Evolutionary conservation across 768 basidiomycete species (phyloP), one percentile per base, ranked within the genome.

Genomic region (Trametes sanguinea): DNA sequence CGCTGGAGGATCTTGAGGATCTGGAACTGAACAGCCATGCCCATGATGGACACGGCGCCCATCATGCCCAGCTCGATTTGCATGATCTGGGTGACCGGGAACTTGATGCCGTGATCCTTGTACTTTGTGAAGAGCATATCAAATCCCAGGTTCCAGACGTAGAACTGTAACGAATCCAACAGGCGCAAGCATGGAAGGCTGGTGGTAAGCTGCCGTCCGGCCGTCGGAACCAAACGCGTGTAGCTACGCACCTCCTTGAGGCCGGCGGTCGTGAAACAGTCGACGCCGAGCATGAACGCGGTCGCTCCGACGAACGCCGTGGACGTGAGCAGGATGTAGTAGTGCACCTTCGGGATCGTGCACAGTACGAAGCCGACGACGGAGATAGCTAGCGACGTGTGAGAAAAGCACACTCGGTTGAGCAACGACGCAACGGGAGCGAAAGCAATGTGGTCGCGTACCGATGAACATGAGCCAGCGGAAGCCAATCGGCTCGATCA

Each of bases 131-230:
- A 98, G 32, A 98, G 76, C 4, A 77, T 69, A 2, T 77, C 81
- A 76, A 95, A 97, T 43, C 96, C 96, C 54, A 98, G 78, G 73
- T 97, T 98, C 87, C 91, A 97, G 53, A 97, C 79, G 76, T 97
- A 98, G 76, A 97, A 97, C 92, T 96, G 63, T 54, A 32, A 54
- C 42, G 42, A 6, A 16, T 14, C 22, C 39, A 54, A 43, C 52
- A 68, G 44, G 60, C 11, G 11, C 6, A 37, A 42, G 61, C 29
- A 53, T 44, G 56, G 63, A 67, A 52, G 68, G 63, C n/a, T 32
- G 27, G 29, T 30, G 46, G 22, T 59, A 44, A 52, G 29, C 32
- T 30, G 17, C 29, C 37, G 43, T 35, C 30, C 40, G 53, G 46
- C 29, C 29, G 39, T 39, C 27, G 33, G 44, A 40, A 30, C 30